A percentile compares a stretch with the other conserved stretches of the same genome.
These are phyloP conservation scores for Euphorbia lathyris DNA, from an alignment of 345 rosid genomes.

Conservation along the genomic window DNA sequence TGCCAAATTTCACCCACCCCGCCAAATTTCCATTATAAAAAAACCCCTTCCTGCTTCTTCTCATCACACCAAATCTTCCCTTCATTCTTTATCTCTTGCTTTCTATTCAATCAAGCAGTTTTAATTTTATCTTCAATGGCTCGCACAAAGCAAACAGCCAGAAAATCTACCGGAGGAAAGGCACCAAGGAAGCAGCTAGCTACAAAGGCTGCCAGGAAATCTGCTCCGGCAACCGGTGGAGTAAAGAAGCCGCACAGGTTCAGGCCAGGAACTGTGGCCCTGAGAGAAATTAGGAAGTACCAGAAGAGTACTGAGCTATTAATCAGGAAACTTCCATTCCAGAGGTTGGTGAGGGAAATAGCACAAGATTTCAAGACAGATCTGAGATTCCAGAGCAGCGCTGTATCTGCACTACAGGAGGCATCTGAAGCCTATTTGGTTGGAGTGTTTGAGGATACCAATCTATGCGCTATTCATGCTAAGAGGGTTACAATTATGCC, in stretches of 20 bases:
- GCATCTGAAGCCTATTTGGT: slow-evolving; percentile 23
- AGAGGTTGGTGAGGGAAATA: slow-evolving; percentile 23
- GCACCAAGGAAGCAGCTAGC: slow-evolving; percentile 27
- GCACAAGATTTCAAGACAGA: slow-evolving; percentile 21
- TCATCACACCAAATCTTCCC: background rate
- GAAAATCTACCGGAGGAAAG: slow-evolving; percentile 24
- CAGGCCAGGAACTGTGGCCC: too few species aligned
- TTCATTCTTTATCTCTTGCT: background rate
- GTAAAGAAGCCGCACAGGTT: too few species aligned
- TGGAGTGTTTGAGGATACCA: slow-evolving; percentile 19
- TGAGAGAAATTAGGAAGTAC: too few species aligned
- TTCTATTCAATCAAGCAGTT: background rate
- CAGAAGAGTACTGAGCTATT: too few species aligned
- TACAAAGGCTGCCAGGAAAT: too few species aligned
- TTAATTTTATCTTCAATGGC: too few species aligned
- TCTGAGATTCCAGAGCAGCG: slow-evolving; percentile 19
- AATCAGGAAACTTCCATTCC: too few species aligned
- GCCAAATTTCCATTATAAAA: slow-evolving; percentile 10
- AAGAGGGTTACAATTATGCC: too few species aligned
- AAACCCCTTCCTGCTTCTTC: background rate
- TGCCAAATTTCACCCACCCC: slow-evolving; percentile 13
- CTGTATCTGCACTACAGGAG: slow-evolving; percentile 23
- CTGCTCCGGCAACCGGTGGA: too few species aligned
- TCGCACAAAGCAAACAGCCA: slow-evolving; percentile 15
- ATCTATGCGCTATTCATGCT: too few species aligned